Evolutionary conservation across 1,284 basidiomycete species (phyloP).

Genomic region (Mycosarcoma mackinlayi): DNA sequence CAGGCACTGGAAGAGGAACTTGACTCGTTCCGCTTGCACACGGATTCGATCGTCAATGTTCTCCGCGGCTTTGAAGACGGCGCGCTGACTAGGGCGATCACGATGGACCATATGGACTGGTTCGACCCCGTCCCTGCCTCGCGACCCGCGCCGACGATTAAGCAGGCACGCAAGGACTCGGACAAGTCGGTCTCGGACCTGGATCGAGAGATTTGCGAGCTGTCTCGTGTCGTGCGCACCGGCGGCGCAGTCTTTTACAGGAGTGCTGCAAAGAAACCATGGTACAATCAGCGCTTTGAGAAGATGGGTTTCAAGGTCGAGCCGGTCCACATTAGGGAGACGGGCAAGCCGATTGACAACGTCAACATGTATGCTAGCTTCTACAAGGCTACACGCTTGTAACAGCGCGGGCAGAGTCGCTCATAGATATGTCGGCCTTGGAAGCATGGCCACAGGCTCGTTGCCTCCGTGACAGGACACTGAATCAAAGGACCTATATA

Average conservation of each 20-base stretch:
- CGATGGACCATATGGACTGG: slow-evolving; percentile 86
- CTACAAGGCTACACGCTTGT: slow-evolving; percentile 67
- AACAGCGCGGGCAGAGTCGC: no score
- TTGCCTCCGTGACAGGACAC: no score
- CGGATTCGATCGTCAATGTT: slow-evolving; percentile 80
- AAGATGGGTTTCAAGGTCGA: slow-evolving; percentile 69
- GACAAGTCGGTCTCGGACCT: slow-evolving; percentile 71
- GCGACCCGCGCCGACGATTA: slow-evolving; percentile 68
- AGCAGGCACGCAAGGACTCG: slow-evolving; percentile 67
- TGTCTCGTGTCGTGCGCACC: slow-evolving; percentile 74
- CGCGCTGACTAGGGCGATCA: slow-evolving; percentile 70
- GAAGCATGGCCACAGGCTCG: no score
- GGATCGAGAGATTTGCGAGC: slow-evolving; percentile 76
- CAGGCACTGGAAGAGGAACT: slow-evolving; percentile 71
- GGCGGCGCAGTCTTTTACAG: slow-evolving; percentile 79
- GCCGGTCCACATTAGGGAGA: slow-evolving; percentile 65
- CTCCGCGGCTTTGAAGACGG: slow-evolving; percentile 67
- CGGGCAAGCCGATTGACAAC: slow-evolving; percentile 72
- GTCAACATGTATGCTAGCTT: slow-evolving; percentile 75
- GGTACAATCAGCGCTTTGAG: slow-evolving; percentile 77
- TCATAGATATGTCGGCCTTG: background rate
- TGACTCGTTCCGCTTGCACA: slow-evolving; percentile 80
- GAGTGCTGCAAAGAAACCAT: slow-evolving; percentile 78
- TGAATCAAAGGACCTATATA: slow-evolving; percentile 7
- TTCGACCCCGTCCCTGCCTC: slow-evolving; percentile 74